These are phyloP conservation scores for Cynara cardunculus DNA, from an alignment of 129 eudicot species.

Conservation along the genomic window DNA sequence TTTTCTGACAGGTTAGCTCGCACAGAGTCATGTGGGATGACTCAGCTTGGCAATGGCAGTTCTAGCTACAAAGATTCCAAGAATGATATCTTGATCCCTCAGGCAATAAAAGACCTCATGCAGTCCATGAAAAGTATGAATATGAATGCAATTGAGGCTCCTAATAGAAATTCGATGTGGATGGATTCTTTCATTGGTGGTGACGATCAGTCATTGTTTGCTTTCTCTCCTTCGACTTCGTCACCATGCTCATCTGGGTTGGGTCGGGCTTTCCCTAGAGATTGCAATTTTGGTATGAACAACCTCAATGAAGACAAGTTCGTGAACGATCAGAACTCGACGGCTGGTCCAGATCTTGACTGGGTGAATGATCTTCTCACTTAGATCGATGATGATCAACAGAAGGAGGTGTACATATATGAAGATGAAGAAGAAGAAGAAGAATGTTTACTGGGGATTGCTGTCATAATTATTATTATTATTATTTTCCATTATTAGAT, in stretches of 20 bases:
- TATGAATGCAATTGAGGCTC: constrained; percentile 12
- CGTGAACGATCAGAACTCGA: constrained; percentile 18
- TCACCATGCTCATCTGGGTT: constrained; percentile 20
- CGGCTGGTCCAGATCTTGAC: constrained; percentile 63
- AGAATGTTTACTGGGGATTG: background rate
- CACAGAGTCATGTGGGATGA: constrained; percentile 19
- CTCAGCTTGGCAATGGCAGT: constrained; percentile 2
- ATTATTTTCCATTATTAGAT: background rate
- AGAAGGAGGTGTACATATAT: background rate
- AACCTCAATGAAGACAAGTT: constrained; percentile 25
- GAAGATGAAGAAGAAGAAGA: background rate
- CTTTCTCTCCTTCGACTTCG: constrained; percentile 48
- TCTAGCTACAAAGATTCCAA: constrained; percentile 43
- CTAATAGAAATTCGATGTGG: constrained; percentile 30
- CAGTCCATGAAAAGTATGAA: constrained; percentile 46
- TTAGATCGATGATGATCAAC: constrained; percentile 1
- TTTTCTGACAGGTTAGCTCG: constrained; percentile 23
- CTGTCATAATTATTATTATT: constrained; percentile 1
- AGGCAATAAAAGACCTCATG: constrained; percentile 45
- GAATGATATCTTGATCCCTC: constrained; percentile 41
- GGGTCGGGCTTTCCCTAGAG: constrained; percentile 2
- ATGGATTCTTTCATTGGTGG: constrained; percentile 39
- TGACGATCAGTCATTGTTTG: constrained; percentile 39
- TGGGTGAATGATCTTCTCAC: constrained; percentile 91
- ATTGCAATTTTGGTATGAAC: background rate